Evolutionary conservation across 1,284 basidiomycete genomes (phyloP), one percentile per base, ranked within the genome.

Genomic region (Wallemia mellicola): DNA sequence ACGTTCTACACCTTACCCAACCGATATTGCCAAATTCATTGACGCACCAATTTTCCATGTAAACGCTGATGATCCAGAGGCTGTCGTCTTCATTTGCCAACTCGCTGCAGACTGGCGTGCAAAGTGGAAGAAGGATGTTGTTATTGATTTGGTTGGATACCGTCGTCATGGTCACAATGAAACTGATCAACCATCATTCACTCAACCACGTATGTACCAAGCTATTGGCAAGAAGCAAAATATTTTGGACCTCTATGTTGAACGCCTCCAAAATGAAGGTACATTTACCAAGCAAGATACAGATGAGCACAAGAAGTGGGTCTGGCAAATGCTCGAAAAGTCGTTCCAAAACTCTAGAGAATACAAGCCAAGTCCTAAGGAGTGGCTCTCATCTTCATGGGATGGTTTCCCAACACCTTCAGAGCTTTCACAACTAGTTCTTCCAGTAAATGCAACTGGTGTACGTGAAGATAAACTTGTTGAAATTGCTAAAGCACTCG

Each of bases 41-140:
- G 94, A 99, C 68, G 80, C 94, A 0, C 94, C 94, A 62, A 96
- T 98, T 73, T 95, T 98, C 82, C 94, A 98, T 73, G 94, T 98
- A 68, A 99, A 99, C 69, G 94, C 91, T 60, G 94, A 99, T 75
- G 91, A 96, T 66, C 85, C 83, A 64, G 94, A 98, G 72, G 94
- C 94, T 26, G 89, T 98, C 70, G 92, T 86, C 68, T 98, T 91
- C 68, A 92, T 98, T 59, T 94, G 88, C 71, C 87, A 92, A 69
- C 82, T 98, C 60, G 92, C 94, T 27, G 92, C 94, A 55, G 94
- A 98, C 72, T 98, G 89, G 76, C 83, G 94, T 61, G 88, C 91
- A 65, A 92, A 89, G 71, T 98, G 83, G 78, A 95, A 95, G 79
- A 92, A 88, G 76, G 92, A 98, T 69, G 92, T 98, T 63, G 92